Evolutionary conservation across 108 stramenopile species (phyloP).

Genomic region (Fragilaria crotonensis): DNA sequence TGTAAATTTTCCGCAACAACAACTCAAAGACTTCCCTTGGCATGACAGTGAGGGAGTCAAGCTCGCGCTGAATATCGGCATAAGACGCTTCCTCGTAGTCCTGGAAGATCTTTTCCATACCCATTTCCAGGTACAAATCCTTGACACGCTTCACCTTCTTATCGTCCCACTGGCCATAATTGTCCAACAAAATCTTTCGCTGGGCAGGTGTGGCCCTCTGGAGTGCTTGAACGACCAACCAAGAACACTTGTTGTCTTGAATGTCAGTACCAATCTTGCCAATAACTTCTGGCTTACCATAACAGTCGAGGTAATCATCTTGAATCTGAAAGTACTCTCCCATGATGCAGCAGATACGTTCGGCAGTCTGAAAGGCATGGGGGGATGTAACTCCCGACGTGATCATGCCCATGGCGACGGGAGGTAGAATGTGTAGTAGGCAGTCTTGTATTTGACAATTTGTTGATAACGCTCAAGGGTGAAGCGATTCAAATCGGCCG

Average conservation of each 20-base stretch:
- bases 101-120: constrained; percentile 61
- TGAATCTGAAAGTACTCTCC: constrained; percentile 99
- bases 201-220: constrained; percentile 39
- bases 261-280: constrained; percentile 99
- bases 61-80: constrained; percentile 42
- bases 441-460: constrained; percentile 99
- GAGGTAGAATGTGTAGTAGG: constrained; percentile 98
- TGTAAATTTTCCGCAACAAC: constrained; percentile 93
- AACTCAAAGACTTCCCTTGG: constrained; percentile 69
- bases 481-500: constrained; percentile 67
- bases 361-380: background rate
- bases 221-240: constrained; percentile 92
- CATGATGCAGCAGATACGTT: constrained; percentile 25
- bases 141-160: constrained; percentile 73
- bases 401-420: constrained; percentile 78
- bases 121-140: constrained; percentile 79
- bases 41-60: constrained; percentile 35
- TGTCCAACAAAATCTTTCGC: constrained; percentile 44
- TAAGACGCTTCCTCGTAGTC: constrained; percentile 83
- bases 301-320: constrained; percentile 99
- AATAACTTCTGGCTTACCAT: constrained; percentile 86
- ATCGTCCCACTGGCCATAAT: constrained; percentile 87
- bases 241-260: constrained; percentile 99
- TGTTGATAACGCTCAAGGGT: constrained; percentile 77
- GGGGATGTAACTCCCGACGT: constrained; percentile 21